phyloP scores from a whole-genome alignment of 2,329 filamentous ascomycete genomes.

The Geoglossum cookeanum region DNA sequence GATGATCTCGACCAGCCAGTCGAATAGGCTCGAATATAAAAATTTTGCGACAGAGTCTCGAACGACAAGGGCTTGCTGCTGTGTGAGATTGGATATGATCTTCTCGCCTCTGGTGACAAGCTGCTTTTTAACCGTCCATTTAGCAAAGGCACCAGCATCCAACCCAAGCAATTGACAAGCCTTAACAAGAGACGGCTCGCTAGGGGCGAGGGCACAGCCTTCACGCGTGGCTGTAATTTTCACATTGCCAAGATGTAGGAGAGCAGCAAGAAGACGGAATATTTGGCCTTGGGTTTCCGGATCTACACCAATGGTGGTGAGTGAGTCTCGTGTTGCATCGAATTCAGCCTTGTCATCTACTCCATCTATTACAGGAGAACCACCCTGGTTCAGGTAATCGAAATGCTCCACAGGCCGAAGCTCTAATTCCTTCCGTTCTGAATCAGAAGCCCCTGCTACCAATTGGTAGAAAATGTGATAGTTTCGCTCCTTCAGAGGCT shows the following conservation, averaged over 20 bases:
- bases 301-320: slow-evolving; percentile 72
- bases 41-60: slow-evolving; percentile 96
- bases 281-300: slow-evolving; percentile 60
- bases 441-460: slow-evolving; percentile 73
- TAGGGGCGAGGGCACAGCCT: slow-evolving; percentile 63
- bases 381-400: slow-evolving; percentile 91
- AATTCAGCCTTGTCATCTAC: slow-evolving; percentile 95
- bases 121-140: slow-evolving; percentile 99
- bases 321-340: slow-evolving; percentile 64
- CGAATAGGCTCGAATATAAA: slow-evolving; percentile 94
- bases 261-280: slow-evolving; percentile 73
- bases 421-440: slow-evolving; percentile 60
- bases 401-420: slow-evolving; percentile 76
- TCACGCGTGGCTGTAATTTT: slow-evolving; percentile 83
- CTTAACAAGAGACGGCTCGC: slow-evolving; percentile 63
- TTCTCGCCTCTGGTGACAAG: slow-evolving; percentile 91
- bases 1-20: slow-evolving; percentile 97
- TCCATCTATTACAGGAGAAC: slow-evolving; percentile 75
- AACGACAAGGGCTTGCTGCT: slow-evolving; percentile 84
- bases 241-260: slow-evolving; percentile 88
- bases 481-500: slow-evolving; percentile 91
- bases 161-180: slow-evolving; percentile 80
- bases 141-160: slow-evolving; percentile 68
- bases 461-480: slow-evolving; percentile 99
- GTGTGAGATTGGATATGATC: slow-evolving; percentile 86